Base-by-base conservation (phyloP, 73 alveolate genomes). In the Effrenium voratum region DNA sequence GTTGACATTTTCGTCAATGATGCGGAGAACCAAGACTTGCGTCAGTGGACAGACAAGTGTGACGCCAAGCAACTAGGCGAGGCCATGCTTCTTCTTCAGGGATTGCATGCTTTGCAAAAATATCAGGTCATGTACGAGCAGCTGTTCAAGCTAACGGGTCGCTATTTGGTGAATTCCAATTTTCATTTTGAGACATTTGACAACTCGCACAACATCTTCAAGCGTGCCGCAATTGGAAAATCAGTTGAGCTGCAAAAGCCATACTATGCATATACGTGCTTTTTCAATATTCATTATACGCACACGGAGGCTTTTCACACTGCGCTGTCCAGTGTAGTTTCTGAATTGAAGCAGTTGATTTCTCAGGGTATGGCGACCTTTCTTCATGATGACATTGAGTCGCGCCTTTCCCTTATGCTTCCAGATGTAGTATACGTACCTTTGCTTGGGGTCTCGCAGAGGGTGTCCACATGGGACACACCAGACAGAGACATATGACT, bases 381-480 rank as follows among this genome's bases (percentile, higher is more conserved):
- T 57, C 28, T 57, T 22, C 72, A 57, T 30, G 72, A 57, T 57
- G 72, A 57, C 28, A 57, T 57, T 57, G 72, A 57, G 28, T 57
- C 72, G 28, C 72, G 72, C n/a, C 72, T 57, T 22, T 57, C 72
- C 28, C 28, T 57, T 22, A 57, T 57, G 72, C 16, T 57, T 22
- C 72, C 72, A 57, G 28, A 57, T 22, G 72, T 57, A 22, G 28
- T 22, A 30, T 57, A 57, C 28, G 72, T 57, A 30, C 72, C 72
- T 22, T 30, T 22, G 28, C 28, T 57, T 22, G 72, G 72, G 28
- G 28, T 57, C 28, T 22, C 72, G 16, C 72, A 57, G 72, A 22
- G 72, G 72, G 72, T 57, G n/a, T 57, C 72, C n/a, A 57, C 72
- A 30, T 57, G 72, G 72, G 72, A 57, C n/a, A 57, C 72, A 22